These are phyloP conservation scores for Nicotiana noctiflora DNA, from an alignment of 257 asterid species.

Conservation along the genomic window DNA sequence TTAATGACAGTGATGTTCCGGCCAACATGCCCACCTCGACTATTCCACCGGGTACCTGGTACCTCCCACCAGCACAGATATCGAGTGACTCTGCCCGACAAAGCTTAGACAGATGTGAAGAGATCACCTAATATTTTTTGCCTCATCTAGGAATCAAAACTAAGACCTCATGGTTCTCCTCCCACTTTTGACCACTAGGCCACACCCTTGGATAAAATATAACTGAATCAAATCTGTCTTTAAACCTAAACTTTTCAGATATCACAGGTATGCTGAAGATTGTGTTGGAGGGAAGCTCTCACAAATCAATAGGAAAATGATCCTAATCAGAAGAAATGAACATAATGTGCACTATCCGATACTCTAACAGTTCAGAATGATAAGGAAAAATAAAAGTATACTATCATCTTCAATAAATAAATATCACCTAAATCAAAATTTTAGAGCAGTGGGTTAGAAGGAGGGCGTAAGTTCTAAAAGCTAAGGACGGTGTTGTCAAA, in stretches of 20 bases:
- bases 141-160: too few relatives aligned
- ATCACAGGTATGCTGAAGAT: background rate
- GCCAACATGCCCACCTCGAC: too few relatives aligned
- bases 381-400: background rate
- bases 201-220: background rate
- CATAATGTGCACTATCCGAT: background rate
- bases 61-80: too few relatives aligned
- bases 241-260: background rate
- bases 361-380: background rate
- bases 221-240: background rate
- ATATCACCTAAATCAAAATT: background rate
- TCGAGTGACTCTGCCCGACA: too few relatives aligned
- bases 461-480: background rate
- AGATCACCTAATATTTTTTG: too few relatives aligned
- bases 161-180: too few relatives aligned
- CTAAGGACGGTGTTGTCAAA: background rate
- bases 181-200: too few relatives aligned
- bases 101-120: too few relatives aligned
- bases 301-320: background rate
- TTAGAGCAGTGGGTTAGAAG: background rate
- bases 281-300: background rate
- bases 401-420: background rate
- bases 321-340: background rate
- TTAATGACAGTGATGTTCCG: too few relatives aligned
- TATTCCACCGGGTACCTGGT: too few relatives aligned